A percentile compares a stretch with the other conserved stretches of the same genome.
Conservation (phyloP, 306 rosid genomes). For the Lotus japonicus region DNA sequence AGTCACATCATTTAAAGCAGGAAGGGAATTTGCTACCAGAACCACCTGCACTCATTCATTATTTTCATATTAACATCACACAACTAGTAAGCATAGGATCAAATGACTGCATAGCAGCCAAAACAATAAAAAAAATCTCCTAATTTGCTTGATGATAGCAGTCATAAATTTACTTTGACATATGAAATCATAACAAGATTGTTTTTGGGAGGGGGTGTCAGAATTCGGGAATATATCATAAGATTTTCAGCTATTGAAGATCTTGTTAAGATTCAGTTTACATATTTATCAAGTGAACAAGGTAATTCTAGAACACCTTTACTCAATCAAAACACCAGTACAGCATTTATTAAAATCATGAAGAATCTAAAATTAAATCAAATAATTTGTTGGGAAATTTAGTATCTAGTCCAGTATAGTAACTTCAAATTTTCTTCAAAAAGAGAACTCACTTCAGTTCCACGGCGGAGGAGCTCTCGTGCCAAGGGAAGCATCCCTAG, state of each 20-base stretch:
- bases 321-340: not conserved
- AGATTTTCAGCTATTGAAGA: not conserved
- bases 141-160: not conserved
- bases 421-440: not conserved
- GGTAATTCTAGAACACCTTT: not conserved
- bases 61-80: not conserved
- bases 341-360: not conserved
- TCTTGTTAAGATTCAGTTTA: not conserved
- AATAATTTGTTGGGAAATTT: not conserved
- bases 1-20: slow-evolving; percentile 78
- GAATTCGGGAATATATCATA: not conserved
- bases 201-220: not conserved
- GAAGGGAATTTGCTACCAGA: slow-evolving; percentile 78
- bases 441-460: slow-evolving; percentile 60
- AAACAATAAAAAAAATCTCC: not conserved
- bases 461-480: slow-evolving; percentile 75
- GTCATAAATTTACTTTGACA: not conserved
- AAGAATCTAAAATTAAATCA: not conserved
- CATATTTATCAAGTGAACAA: not conserved
- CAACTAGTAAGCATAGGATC: not conserved
- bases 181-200: not conserved
- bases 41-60: slow-evolving; percentile 57
- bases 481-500: slow-evolving; percentile 92
- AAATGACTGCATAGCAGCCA: not conserved
- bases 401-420: not conserved